Base-by-base conservation (phyloP, 139 green algal species). In the Chlamydomonas asymmetrica region DNA sequence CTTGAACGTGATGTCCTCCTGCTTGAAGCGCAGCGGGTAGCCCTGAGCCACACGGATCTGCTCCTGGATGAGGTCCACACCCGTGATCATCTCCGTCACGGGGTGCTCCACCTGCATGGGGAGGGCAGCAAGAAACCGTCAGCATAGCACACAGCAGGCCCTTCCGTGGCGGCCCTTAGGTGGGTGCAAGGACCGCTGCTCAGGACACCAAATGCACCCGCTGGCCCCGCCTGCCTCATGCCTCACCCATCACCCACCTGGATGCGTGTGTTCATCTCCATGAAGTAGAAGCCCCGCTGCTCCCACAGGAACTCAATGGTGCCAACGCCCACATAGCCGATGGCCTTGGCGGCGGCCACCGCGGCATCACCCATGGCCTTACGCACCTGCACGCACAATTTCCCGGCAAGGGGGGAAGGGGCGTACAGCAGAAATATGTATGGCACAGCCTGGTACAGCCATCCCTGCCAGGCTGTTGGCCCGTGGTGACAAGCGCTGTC, bases 261-360 rank as follows among this genome's bases (percentile, higher is more conserved):
- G 76, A 98, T 97, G 52, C 94, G 88, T 16, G 94, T 98, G 89
- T 98, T 98, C 94, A 98, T 98, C 86, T 98, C 94, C 93, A 98
- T 98, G 87, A 98, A 98, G 87, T 97, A 98, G 88, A 97, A 98
- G 62, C 92, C 93, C 72, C 91, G 85, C 75, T 94, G 65, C 87
- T 98, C 94, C 91, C 91, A 97, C 73, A 98, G 85, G 90, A 98
- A 98, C 88, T 98, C 94, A 59, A 98, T 95, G 78, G 92, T 96
- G 70, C 93, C 92, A 40, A 95, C 89, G 49, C 93, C 92, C 22
- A 94, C 83, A 78, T 97, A 95, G 77, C 88, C 87, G 63, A 97
- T 96, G 59, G 83, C 87, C 82, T 93, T 93, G 66, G 91, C 90
- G 31, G 92, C 93, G 31, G 88, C 87, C 38, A 92, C 86, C 8